Conservation (phyloP, 805 yeast species). For the Myxozyma mucilagina region DNA sequence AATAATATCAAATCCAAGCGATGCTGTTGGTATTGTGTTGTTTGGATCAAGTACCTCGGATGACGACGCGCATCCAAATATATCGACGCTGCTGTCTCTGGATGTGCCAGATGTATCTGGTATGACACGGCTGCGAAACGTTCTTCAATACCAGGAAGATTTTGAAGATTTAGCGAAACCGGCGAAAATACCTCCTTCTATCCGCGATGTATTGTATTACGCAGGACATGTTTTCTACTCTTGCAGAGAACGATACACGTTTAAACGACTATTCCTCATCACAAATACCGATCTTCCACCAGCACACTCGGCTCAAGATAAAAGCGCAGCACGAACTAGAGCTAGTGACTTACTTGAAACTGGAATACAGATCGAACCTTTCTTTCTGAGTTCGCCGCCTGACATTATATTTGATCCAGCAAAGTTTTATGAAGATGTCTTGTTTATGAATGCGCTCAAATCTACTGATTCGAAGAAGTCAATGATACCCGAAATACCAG, state of each 20-base stretch:
- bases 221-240: slow-evolving; percentile 58
- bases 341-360: slow-evolving; percentile 61
- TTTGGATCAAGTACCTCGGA: slow-evolving; percentile 39
- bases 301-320: slow-evolving; percentile 43
- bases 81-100: slow-evolving; percentile 31
- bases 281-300: slow-evolving; percentile 76
- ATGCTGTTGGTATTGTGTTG: slow-evolving; percentile 76
- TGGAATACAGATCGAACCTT: slow-evolving; percentile 59
- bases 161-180: slow-evolving; percentile 31
- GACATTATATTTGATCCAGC: slow-evolving; percentile 47
- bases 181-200: slow-evolving; percentile 37
- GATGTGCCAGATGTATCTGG: slow-evolving; percentile 32
- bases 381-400: slow-evolving; percentile 50
- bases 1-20: slow-evolving; percentile 62
- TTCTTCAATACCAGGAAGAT: slow-evolving; percentile 32
- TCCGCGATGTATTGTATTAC: slow-evolving; percentile 50
- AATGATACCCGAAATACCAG: background rate
- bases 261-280: slow-evolving; percentile 64
- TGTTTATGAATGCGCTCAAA: slow-evolving; percentile 3
- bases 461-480: background rate
- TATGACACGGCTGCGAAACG: slow-evolving; percentile 25
- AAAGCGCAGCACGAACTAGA: slow-evolving; percentile 54
- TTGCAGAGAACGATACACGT: slow-evolving; percentile 44
- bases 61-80: slow-evolving; percentile 29
- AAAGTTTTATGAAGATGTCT: slow-evolving; percentile 52